These are phyloP conservation scores for Trichoderma gamsii DNA, from an alignment of 495 filamentous ascomycete species.

Conservation along the genomic window DNA sequence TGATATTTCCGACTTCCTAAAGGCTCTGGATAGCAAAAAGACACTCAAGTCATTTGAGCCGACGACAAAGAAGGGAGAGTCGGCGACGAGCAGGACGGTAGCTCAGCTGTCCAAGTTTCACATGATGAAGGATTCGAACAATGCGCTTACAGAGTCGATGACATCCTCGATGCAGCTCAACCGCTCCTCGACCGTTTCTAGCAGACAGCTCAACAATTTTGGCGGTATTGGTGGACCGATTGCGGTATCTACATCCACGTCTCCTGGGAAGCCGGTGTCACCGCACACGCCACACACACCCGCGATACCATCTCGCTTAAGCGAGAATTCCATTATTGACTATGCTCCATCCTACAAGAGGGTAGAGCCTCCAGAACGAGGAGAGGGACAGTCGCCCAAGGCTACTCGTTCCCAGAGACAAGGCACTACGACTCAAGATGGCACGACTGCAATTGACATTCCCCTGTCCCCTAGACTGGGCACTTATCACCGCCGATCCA, in stretches of 20 bases:
- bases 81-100: slow-evolving; percentile 54
- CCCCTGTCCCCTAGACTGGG: slow-evolving; percentile 68
- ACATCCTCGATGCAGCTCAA: slow-evolving; percentile 76
- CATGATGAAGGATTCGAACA: slow-evolving; percentile 78
- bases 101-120: slow-evolving; percentile 73
- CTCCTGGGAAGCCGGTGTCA: slow-evolving; percentile 84
- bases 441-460: slow-evolving; percentile 75
- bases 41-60: slow-evolving; percentile 65
- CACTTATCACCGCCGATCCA: slow-evolving; percentile 60
- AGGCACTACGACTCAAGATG: slow-evolving; percentile 35
- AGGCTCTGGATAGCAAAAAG: slow-evolving; percentile 73
- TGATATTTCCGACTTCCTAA: slow-evolving; percentile 87
- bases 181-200: slow-evolving; percentile 76
- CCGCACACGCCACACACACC: slow-evolving; percentile 94
- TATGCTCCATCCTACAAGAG: slow-evolving; percentile 42
- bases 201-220: slow-evolving; percentile 74
- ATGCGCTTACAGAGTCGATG: slow-evolving; percentile 80
- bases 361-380: slow-evolving; percentile 28
- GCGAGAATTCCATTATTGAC: slow-evolving; percentile 79
- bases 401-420: slow-evolving; percentile 34
- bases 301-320: slow-evolving; percentile 85
- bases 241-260: slow-evolving; percentile 78
- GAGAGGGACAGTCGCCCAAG: slow-evolving; percentile 17
- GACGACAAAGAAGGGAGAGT: slow-evolving; percentile 49
- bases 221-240: slow-evolving; percentile 78